Evolutionary conservation across 2,329 filamentous ascomycete species (phyloP).

Genomic region (Paracorniculantispora psalliotae): DNA sequence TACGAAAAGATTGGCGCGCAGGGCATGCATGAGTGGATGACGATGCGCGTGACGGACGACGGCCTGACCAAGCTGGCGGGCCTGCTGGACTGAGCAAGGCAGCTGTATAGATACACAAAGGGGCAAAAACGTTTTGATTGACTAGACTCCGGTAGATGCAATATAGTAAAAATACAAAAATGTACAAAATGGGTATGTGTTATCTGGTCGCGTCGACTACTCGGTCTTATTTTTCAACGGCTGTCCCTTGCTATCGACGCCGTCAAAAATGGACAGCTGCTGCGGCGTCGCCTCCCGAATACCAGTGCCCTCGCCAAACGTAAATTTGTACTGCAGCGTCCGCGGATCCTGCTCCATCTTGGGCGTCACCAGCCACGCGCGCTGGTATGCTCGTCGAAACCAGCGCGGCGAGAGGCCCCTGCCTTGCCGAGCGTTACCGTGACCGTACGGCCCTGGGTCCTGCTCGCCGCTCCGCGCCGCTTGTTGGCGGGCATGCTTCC

Average conservation of each 20-base stretch:
- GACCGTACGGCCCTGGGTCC: slow-evolving; percentile 34
- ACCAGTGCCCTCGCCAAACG: slow-evolving; percentile 39
- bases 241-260: slow-evolving; percentile 30
- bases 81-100: slow-evolving; percentile 25
- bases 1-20: slow-evolving; percentile 69
- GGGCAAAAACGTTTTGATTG: background rate
- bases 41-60: slow-evolving; percentile 68
- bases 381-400: slow-evolving; percentile 44
- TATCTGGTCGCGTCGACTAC: background rate
- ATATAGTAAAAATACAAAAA: background rate
- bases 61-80: slow-evolving; percentile 55
- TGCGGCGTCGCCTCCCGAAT: slow-evolving; percentile 26
- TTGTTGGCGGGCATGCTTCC: background rate
- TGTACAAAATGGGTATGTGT: background rate
- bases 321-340: slow-evolving; percentile 30
- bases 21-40: slow-evolving; percentile 66
- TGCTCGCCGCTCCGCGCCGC: slow-evolving; percentile 33
- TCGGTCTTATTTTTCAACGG: background rate
- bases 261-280: slow-evolving; percentile 45
- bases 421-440: slow-evolving; percentile 27
- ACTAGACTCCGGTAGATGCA: slow-evolving; percentile 1
- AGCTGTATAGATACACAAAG: background rate
- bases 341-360: slow-evolving; percentile 33
- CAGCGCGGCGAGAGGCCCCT: slow-evolving; percentile 32
- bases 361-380: slow-evolving; percentile 41